Evolutionary conservation across 257 asterid genomes (phyloP).

Genomic region (Buddleja alternifolia): DNA sequence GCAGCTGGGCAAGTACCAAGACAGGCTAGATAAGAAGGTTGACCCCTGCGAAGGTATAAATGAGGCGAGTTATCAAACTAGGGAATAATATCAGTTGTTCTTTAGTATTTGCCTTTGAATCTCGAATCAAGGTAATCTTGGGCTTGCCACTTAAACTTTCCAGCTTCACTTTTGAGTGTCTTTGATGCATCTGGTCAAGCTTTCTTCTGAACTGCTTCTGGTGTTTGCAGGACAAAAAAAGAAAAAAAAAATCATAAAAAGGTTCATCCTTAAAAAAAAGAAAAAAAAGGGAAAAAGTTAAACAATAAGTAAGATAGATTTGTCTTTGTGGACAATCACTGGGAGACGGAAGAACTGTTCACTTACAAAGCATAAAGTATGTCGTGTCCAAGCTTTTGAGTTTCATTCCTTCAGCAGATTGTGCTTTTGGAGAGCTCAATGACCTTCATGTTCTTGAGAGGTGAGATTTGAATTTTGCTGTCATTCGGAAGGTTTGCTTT

Average conservation of each 20-base stretch:
- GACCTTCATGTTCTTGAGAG: neutral
- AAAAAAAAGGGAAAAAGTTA: neutral
- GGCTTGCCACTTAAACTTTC: constrained; percentile 20
- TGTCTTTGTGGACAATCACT: neutral
- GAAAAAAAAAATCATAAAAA: neutral
- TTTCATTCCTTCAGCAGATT: neutral
- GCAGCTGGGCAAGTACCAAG: constrained; percentile 34
- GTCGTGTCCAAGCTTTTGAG: neutral
- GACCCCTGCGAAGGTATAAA: constrained; percentile 22
- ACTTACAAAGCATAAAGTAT: too few relatives aligned
- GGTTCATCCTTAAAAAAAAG: neutral
- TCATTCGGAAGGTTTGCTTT: neutral
- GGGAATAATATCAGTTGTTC: neutral
- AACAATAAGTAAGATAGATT: neutral
- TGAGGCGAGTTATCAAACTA: constrained; percentile 7
- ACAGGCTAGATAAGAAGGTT: constrained; percentile 31
- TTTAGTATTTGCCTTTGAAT: neutral
- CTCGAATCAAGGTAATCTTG: constrained; percentile 16
- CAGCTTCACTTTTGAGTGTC: neutral
- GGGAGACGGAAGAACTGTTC: too few relatives aligned
- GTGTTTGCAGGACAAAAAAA: neutral
- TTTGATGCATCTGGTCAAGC: constrained; percentile 3
- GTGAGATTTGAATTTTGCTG: neutral
- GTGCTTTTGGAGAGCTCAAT: constrained; percentile 2
- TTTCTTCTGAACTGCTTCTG: constrained; percentile 21